Conservation (phyloP, 164 flowering plant species). For the Chloranthus sessilifolius region DNA sequence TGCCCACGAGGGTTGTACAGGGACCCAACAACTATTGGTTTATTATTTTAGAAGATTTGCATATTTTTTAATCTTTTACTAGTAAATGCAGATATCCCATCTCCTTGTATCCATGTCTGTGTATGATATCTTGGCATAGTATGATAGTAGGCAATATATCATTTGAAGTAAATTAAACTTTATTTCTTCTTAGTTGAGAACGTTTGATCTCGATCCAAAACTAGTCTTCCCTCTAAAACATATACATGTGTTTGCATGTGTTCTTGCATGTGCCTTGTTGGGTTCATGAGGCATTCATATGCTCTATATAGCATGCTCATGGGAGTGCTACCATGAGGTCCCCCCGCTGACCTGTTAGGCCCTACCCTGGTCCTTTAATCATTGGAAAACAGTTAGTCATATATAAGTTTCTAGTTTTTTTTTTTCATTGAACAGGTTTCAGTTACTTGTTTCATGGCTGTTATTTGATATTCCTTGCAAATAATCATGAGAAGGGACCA, state of each 20-base stretch:
- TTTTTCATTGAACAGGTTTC: too few relatives aligned
- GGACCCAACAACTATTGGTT: too few relatives aligned
- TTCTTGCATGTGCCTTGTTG: slow-evolving; percentile 10
- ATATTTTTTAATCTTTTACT: too few relatives aligned
- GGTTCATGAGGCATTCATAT: neutral
- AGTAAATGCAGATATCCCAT: too few relatives aligned
- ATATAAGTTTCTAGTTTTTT: too few relatives aligned
- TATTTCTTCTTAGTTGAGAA: neutral
- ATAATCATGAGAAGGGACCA: slow-evolving; percentile 4
- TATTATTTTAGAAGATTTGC: too few relatives aligned
- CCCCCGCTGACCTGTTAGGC: slow-evolving; percentile 6
- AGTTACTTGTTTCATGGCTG: neutral
- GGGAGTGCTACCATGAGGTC: slow-evolving; percentile 2
- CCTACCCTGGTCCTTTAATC: slow-evolving; percentile 8
- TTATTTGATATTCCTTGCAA: neutral
- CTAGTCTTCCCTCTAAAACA: too few relatives aligned
- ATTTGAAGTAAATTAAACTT: neutral
- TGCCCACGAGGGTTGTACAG: too few relatives aligned
- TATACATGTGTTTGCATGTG: slow-evolving; percentile 10
- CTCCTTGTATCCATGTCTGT: too few relatives aligned
- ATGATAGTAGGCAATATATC: too few relatives aligned
- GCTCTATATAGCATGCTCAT: slow-evolving; percentile 3
- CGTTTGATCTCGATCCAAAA: neutral
- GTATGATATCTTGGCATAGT: too few relatives aligned
- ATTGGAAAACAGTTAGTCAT: neutral